Evolutionary conservation across 306 rosid species (phyloP).

Genomic region (Erythrophleum fordii): DNA sequence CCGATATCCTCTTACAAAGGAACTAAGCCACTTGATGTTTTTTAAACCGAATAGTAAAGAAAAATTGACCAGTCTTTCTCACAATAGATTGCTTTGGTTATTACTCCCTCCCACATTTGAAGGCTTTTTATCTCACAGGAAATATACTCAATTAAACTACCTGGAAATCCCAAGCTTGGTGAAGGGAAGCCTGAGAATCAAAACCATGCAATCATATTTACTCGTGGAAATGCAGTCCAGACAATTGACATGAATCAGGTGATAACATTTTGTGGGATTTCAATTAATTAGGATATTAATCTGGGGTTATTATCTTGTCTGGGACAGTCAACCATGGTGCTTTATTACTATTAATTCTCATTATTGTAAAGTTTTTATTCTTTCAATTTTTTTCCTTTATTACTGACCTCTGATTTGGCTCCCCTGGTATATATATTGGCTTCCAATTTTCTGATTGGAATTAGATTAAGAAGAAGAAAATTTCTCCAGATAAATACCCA

Average conservation of each 20-base stretch:
- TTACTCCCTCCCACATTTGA: slow-evolving; percentile 19
- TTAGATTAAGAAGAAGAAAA: no score
- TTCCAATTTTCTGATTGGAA: no score
- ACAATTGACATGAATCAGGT: slow-evolving; percentile 99
- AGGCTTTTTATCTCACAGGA: slow-evolving; percentile 58
- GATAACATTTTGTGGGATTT: no score
- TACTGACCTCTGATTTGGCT: no score
- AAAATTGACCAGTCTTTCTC: background rate
- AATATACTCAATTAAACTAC: slow-evolving; percentile 85
- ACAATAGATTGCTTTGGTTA: background rate
- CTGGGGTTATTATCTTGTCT: no score
- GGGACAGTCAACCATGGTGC: no score
- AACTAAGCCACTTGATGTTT: background rate
- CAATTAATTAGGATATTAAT: no score
- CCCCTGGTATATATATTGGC: no score
- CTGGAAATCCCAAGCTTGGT: slow-evolving; percentile 91
- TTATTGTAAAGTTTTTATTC: no score
- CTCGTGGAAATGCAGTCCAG: slow-evolving; percentile 96
- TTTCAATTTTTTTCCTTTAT: no score
- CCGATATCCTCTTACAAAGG: background rate
- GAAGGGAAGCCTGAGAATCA: slow-evolving; percentile 99
- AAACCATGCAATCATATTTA: slow-evolving; percentile 91
- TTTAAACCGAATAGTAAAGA: background rate
- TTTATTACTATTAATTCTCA: no score
- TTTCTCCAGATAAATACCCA: no score